These are phyloP conservation scores for Bimuria novae-zelandiae DNA, from an alignment of 2,329 filamentous ascomycete species.

Conservation along the genomic window DNA sequence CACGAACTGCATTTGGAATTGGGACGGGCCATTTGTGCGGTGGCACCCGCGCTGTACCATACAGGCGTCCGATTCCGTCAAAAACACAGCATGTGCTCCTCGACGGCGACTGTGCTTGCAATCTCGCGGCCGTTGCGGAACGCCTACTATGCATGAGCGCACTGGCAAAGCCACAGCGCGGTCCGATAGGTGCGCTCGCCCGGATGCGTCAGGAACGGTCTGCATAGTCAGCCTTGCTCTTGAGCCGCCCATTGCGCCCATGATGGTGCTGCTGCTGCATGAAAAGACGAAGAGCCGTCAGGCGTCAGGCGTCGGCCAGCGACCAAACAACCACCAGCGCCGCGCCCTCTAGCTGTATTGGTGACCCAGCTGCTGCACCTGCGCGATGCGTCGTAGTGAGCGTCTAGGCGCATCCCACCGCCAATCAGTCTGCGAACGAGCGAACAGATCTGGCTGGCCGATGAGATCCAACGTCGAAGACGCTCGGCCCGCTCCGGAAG, in stretches of 20 bases:
- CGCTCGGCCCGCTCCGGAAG: slow-evolving; percentile 47
- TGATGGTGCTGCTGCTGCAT: slow-evolving; percentile 31
- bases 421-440: slow-evolving; percentile 33
- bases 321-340: slow-evolving; percentile 12
- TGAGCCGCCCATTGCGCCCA: slow-evolving; percentile 43
- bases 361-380: slow-evolving; percentile 37
- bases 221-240: slow-evolving; percentile 47
- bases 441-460: slow-evolving; percentile 42
- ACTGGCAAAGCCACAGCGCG: slow-evolving; percentile 20
- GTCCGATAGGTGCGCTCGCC: slow-evolving; percentile 26
- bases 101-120: slow-evolving; percentile 19
- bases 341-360: slow-evolving; percentile 25
- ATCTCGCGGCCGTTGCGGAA: slow-evolving; percentile 39
- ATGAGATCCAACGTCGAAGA: slow-evolving; percentile 41
- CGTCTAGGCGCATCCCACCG: slow-evolving; percentile 31
- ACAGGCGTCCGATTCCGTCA: not conserved
- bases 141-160: slow-evolving; percentile 36
- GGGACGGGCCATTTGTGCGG: not conserved
- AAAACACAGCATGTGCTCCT: not conserved
- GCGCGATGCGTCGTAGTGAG: slow-evolving; percentile 42
- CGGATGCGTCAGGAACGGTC: slow-evolving; percentile 50
- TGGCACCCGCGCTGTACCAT: not conserved
- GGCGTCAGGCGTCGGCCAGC: slow-evolving; percentile 30
- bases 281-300: slow-evolving; percentile 27
- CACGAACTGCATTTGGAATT: not conserved